Evolutionary conservation across 2,329 filamentous ascomycete species (phyloP).

Genomic region (Cercospora citrullina): DNA sequence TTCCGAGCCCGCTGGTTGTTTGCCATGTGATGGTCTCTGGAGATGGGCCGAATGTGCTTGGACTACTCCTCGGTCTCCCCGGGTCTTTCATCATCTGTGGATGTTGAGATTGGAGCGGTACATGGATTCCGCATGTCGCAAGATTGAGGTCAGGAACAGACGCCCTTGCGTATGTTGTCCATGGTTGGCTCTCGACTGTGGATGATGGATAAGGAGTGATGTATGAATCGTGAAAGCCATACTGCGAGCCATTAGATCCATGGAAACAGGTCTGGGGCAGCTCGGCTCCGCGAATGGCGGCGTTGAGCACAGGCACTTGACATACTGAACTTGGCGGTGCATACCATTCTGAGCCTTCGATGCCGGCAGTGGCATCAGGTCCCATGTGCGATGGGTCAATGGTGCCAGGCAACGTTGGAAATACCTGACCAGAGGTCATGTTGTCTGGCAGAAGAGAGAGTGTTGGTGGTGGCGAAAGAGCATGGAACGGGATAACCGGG

Average conservation of each 20-base stretch:
- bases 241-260: slow-evolving; percentile 26
- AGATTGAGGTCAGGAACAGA: slow-evolving; percentile 32
- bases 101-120: slow-evolving; percentile 23
- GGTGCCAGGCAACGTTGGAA: slow-evolving; percentile 30
- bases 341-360: slow-evolving; percentile 35
- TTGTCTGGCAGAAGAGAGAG: slow-evolving; percentile 19
- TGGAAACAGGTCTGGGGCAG: slow-evolving; percentile 1
- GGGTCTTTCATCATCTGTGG: slow-evolving; percentile 33
- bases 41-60: slow-evolving; percentile 45
- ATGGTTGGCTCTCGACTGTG: slow-evolving; percentile 37
- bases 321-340: slow-evolving; percentile 34
- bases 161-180: slow-evolving; percentile 31
- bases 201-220: slow-evolving; percentile 39
- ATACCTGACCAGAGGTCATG: slow-evolving; percentile 37
- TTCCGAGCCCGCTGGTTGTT: slow-evolving; percentile 42
- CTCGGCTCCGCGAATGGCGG: slow-evolving; percentile 1
- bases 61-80: slow-evolving; percentile 45
- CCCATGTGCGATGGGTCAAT: slow-evolving; percentile 36
- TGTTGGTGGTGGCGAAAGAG: slow-evolving; percentile 29
- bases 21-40: slow-evolving; percentile 43
- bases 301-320: slow-evolving; percentile 14
- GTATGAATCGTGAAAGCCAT: slow-evolving; percentile 37
- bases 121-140: slow-evolving; percentile 21
- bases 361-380: slow-evolving; percentile 27
- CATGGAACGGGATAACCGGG: slow-evolving; percentile 31